Percentiles rank a stretch among this genome's conserved stretches.
These are phyloP conservation scores for Mastigamoeba balamuthi DNA, from an alignment of 78 protist genomes.

Conservation along the genomic window DNA sequence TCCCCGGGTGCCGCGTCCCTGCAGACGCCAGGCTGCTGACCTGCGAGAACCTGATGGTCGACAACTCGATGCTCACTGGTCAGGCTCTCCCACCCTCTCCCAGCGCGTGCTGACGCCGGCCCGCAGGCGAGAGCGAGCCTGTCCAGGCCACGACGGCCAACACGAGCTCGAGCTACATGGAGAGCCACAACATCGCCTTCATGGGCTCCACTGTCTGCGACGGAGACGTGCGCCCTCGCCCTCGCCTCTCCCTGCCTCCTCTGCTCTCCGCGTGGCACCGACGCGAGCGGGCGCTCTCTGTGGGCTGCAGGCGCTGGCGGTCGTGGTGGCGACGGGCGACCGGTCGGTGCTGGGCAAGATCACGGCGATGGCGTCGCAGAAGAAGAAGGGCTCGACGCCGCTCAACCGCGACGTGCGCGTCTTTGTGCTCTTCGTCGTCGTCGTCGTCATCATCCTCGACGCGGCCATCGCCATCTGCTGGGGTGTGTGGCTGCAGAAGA, in stretches of 20 bases:
- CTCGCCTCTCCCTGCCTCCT: conserved; percentile 33
- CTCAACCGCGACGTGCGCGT: conserved; percentile 45
- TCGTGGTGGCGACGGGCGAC: conserved; percentile 62
- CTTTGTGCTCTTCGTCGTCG: conserved; percentile 59
- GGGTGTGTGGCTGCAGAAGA: not conserved
- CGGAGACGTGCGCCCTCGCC: conserved; percentile 44
- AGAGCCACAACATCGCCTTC: conserved; percentile 61
- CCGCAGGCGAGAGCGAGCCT: conserved; percentile 10
- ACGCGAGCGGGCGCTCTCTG: too few relatives aligned
- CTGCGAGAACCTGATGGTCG: conserved; percentile 16
- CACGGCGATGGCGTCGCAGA: conserved; percentile 22
- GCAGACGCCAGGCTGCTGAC: too few relatives aligned
- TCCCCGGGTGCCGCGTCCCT: too few relatives aligned
- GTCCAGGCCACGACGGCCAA: not conserved
- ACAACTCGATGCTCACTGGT: conserved; percentile 26
- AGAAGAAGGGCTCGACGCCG: conserved; percentile 37
- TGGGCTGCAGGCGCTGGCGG: too few relatives aligned
- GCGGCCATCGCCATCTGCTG: not conserved
- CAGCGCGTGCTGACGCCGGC: not conserved
- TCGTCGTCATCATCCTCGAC: conserved; percentile 15
- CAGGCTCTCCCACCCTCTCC: too few relatives aligned
- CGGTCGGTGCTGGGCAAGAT: conserved; percentile 70
- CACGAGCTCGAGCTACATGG: not conserved
- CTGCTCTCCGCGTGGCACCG: too few relatives aligned
- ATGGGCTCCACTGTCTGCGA: conserved; percentile 31